Base-by-base conservation (phyloP, 768 basidiomycete species). In the Pleurotus eryngii region DNA sequence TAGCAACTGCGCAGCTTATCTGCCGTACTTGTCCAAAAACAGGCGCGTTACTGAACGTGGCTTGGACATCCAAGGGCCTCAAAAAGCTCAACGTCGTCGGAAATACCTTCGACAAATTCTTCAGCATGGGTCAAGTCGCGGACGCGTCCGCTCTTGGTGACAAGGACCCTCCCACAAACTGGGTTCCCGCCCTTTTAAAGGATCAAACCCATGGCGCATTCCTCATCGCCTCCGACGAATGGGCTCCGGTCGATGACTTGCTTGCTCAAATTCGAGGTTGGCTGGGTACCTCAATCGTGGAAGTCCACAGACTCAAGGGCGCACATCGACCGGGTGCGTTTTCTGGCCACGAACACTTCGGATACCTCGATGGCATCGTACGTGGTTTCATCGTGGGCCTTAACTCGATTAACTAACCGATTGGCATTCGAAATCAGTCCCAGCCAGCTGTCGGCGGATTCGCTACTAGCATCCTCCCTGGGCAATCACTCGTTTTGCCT, bases 331-430 rank as follows among this genome's bases (percentile, higher is more conserved):
- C 68, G 5, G 65, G 60, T 4, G 9, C 46, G 1, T 55, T 66
- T 39, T 37, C 49, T 22, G 64, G 66, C 7, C 64, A 65, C 35
- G 72, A 75, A 62, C 70, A 70, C 53, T 67, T 67, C 27, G 65
- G 65, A 5, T 67, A 49, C 46, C 37, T 57, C 12, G 66, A 67
- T 37, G 66, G 66, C 1, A 64, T 67, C 20, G 38, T 57, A 27
- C 3, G 38, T 17, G 30, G 8, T 8, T 22, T 22, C 0, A 14
- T n/a, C 8, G 14, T 49, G 30, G 3, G 9, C 11, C 30, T 35
- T 35, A 3, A 11, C 24, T 5, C 30, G 30, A 9, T 35, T 11
- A 9, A 35, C 30, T 35, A 35, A 50, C 18, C 6, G 20, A 18
- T 20, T 30, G 8, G 43, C 30, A 18, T 39, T 39, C 12, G 4